Percentiles rank a stretch among this genome's conserved stretches.
These are phyloP conservation scores for Nannochloris sp. DNA, from an alignment of 139 green algal genomes.

Conservation along the genomic window DNA sequence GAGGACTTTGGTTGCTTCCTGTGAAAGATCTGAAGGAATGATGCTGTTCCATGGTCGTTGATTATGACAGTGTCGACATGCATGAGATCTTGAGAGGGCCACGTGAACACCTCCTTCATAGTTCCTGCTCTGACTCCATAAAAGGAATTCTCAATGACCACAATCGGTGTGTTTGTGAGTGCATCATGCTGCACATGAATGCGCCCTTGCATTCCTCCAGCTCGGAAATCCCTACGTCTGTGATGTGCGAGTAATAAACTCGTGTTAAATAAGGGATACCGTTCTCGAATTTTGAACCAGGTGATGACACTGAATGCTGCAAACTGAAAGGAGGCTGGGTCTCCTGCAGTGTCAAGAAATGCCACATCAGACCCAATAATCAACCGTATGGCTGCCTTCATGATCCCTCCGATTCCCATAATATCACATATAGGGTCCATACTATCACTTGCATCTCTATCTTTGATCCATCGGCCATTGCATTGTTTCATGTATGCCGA, in stretches of 20 bases:
- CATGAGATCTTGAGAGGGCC: background rate
- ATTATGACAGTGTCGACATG: background rate
- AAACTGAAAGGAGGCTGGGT: constrained; percentile 8
- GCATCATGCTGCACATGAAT: background rate
- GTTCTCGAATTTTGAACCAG: constrained; percentile 25
- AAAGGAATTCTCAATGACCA: background rate
- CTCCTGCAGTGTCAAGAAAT: background rate
- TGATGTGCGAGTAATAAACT: background rate
- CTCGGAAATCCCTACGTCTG: constrained; percentile 12
- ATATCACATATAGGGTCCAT: constrained; percentile 19
- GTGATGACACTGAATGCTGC: constrained; percentile 17
- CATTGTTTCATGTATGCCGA: too few species aligned
- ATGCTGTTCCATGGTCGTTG: background rate
- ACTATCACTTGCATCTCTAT: constrained; percentile 7
- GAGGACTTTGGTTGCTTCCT: background rate
- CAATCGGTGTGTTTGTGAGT: background rate
- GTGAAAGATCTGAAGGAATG: background rate
- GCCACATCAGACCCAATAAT: constrained; percentile 17
- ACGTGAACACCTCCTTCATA: background rate
- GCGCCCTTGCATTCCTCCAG: background rate
- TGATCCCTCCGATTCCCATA: constrained; percentile 13
- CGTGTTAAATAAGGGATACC: background rate
- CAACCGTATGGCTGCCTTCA: constrained; percentile 18
- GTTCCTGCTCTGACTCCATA: background rate
- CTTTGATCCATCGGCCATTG: constrained; percentile 15